Base-by-base conservation (phyloP, 169 alveolate genomes). In the Toxoplasma gondii region DNA sequence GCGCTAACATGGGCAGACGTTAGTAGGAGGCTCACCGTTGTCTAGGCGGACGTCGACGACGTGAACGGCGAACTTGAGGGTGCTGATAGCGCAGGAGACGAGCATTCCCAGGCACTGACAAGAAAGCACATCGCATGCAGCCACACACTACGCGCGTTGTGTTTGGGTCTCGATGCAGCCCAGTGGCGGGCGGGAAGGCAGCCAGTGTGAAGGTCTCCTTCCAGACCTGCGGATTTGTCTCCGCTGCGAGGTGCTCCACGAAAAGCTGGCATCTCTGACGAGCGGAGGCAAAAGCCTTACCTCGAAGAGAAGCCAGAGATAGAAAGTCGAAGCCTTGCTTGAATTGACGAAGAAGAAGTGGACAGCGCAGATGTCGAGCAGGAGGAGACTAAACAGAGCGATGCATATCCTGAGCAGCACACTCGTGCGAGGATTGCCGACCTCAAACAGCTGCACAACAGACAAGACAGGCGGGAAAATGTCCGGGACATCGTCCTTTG, bases 241-340 rank as follows among this genome's bases (percentile, higher is more conserved):
- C 22, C 58, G 4, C 70, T 58, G 70, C 70, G 24, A 24, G 58
- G 12, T 7, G 22, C 12, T 49, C 58, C 58, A 49, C 58, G 58
- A 49, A 49, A 12, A 49, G n/a, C 58, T 4, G 58, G 58, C 58
- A 49, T 49, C 58, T 49, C 58, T 49, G 58, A 12, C 4, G 12
- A 49, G 58, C 12, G 4, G 58, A 12, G 12, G 58, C 58, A 12
- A 49, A 10, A n/a, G 31, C 44, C 45, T 44, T 53, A 67, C 95
- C 90, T 98, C 99, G 95, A 98, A 98, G 82, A 97, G 95, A 67
- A 97, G 74, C 99, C 99, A 98, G 9, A 97, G 84, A 92, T 97
- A 96, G 91, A 98, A 96, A n/a, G 99, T 97, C 29, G 98, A 95
- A 43, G 95, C 96, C 93, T 93, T 95, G 34, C 96, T 93, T 41